These are phyloP conservation scores for Melastoma malabathricum DNA, from an alignment of 345 rosid genomes.

Conservation along the genomic window DNA sequence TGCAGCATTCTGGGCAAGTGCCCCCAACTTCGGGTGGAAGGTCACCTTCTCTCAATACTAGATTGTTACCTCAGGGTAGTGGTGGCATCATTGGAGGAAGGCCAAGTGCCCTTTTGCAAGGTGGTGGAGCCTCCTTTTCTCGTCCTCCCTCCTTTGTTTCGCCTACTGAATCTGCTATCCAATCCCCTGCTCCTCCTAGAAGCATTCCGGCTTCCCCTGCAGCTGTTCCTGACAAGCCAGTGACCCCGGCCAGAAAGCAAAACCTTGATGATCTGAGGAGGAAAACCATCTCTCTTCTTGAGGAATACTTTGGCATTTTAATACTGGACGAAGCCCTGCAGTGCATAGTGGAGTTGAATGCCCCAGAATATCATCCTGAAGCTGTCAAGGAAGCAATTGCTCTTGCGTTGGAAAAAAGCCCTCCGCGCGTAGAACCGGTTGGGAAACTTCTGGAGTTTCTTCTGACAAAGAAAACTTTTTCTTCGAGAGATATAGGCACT, in stretches of 20 bases:
- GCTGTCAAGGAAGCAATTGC: slow-evolving; percentile 69
- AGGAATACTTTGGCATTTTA: slow-evolving; percentile 52
- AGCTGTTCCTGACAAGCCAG: slow-evolving; percentile 16
- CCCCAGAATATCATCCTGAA: slow-evolving; percentile 58
- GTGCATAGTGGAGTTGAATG: slow-evolving; percentile 58
- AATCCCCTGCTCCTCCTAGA: slow-evolving; percentile 13
- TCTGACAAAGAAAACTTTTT: slow-evolving; percentile 30
- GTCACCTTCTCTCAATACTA: slow-evolving; percentile 38
- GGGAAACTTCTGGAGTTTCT: slow-evolving; percentile 38
- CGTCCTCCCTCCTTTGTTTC: slow-evolving; percentile 10
- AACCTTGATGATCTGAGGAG: slow-evolving; percentile 36
- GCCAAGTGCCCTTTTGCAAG: slow-evolving; percentile 68
- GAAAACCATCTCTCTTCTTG: slow-evolving; percentile 51
- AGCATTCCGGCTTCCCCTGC: too few relatives aligned
- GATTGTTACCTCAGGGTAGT: slow-evolving; percentile 63
- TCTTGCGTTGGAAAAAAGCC: slow-evolving; percentile 61
- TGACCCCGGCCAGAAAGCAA: slow-evolving; percentile 19
- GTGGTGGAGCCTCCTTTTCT: slow-evolving; percentile 18
- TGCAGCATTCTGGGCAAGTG: slow-evolving; percentile 26
- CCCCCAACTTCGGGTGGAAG: slow-evolving; percentile 32
- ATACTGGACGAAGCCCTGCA: slow-evolving; percentile 57
- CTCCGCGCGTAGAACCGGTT: slow-evolving; percentile 41
- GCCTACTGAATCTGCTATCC: slow-evolving; percentile 14
- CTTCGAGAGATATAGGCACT: slow-evolving; percentile 31
- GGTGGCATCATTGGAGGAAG: slow-evolving; percentile 43